Base-by-base conservation (phyloP, 1,139 yeast species). In the Debaryomyces robertsiae region DNA sequence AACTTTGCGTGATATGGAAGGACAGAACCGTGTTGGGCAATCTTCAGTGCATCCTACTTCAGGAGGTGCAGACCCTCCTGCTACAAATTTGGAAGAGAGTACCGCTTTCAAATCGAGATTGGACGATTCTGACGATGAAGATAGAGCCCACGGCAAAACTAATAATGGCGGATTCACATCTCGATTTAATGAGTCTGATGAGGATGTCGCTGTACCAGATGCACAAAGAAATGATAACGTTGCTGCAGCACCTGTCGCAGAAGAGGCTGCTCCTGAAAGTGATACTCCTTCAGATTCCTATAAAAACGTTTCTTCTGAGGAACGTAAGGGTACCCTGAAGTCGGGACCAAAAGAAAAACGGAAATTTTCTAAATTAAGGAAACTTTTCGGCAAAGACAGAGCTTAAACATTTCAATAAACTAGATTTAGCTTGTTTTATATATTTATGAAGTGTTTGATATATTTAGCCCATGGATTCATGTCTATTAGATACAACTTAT, bases 321-420 rank as follows among this genome's bases (percentile, higher is more conserved):
- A 34, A 2, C 24, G 17, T 9, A 16, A n/a, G 13, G 28, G 14
- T 16, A 22, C 13, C 10, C 3, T 10, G 9, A 13, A 11, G 30
- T 25, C n/a, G n/a, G 30, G 44, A 4, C 58, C 53, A 13, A 65
- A 65, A 41, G 77, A 77, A 50, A 79, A 79, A 63, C 69, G 66
- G 47, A 63, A 74, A 15, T 73, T 81, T 48, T 77, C 80, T 17
- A 81, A 79, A 54, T 65, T 83, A 42, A 79, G 80, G 54, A 82
- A 79, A 54, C 56, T 83, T 34, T 83, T 83, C 57, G 85, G 86
- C 3, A 73, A 73, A 53, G 40, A 40, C 27, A 32, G 18, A 25
- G 16, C 22, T 39, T 16, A 24, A 10, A n/a, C 29, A 23, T 36
- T 14, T 17, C 31, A 13, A n/a, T 13, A 13, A 15, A 22, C 10